Conservation (phyloP, 345 rosid genomes). For the Clausena lansium region DNA sequence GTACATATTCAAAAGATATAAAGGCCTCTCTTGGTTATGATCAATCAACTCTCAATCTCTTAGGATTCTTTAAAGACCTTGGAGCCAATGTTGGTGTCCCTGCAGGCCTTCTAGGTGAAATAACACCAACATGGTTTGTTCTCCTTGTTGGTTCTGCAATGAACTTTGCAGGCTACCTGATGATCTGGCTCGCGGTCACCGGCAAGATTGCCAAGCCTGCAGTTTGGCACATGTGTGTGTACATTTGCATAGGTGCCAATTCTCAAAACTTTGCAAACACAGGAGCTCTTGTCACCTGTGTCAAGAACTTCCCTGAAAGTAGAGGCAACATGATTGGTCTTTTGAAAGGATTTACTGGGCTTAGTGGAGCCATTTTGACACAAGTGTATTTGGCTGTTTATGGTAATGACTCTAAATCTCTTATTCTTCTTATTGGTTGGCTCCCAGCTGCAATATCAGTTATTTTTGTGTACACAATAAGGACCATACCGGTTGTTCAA, state of each 20-base stretch:
- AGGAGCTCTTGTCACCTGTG: slow-evolving; percentile 84
- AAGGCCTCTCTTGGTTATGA: slow-evolving; percentile 75
- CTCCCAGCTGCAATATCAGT: slow-evolving; percentile 77
- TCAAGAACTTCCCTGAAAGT: slow-evolving; percentile 82
- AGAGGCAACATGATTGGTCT: slow-evolving; percentile 81
- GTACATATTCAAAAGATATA: slow-evolving; percentile 77
- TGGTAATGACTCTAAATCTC: slow-evolving; percentile 68
- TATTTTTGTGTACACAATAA: slow-evolving; percentile 62
- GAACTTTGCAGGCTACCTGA: slow-evolving; percentile 80
- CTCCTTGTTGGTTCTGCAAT: slow-evolving; percentile 70
- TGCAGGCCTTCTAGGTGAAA: slow-evolving; percentile 81
- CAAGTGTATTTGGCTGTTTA: slow-evolving; percentile 80
- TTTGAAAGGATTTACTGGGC: slow-evolving; percentile 75
- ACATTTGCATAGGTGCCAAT: slow-evolving; percentile 78
- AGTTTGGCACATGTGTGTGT: slow-evolving; percentile 86
- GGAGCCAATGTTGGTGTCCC: slow-evolving; percentile 82
- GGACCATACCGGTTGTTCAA: slow-evolving; percentile 46
- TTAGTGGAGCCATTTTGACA: slow-evolving; percentile 84
- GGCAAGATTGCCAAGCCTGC: slow-evolving; percentile 56
- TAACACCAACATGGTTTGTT: slow-evolving; percentile 91
- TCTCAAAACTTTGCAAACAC: slow-evolving; percentile 87
- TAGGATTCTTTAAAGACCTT: slow-evolving; percentile 85
- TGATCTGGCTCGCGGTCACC: slow-evolving; percentile 80
- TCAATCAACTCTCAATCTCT: slow-evolving; percentile 71
- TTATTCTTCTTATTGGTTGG: slow-evolving; percentile 79